Conservation (phyloP, 2,329 filamentous ascomycete species). For the Onygenales sp. region DNA sequence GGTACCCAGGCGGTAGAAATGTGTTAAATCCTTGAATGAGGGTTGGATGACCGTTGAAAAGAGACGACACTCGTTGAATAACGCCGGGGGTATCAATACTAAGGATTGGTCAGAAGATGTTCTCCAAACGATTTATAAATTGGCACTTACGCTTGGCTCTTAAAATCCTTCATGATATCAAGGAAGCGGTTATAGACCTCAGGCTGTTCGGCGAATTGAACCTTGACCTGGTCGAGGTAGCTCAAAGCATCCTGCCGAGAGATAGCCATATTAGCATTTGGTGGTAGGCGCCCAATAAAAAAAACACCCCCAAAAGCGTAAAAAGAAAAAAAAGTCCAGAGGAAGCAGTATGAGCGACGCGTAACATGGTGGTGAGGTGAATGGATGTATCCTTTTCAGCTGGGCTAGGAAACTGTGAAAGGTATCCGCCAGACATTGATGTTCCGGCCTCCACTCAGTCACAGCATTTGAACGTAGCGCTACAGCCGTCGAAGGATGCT, state of each 20-base stretch:
- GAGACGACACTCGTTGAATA: constrained; percentile 88
- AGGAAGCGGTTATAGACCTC: constrained; percentile 96
- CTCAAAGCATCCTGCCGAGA: constrained; percentile 70
- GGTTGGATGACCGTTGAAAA: constrained; percentile 92
- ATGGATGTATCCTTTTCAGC: not conserved
- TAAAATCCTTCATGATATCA: constrained; percentile 99
- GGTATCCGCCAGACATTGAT: too few relatives aligned
- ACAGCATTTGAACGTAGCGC: too few relatives aligned
- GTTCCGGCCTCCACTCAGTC: too few relatives aligned
- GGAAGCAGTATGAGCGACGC: too few relatives aligned
- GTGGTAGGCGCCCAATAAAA: too few relatives aligned
- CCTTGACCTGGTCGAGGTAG: constrained; percentile 96
- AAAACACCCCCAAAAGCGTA: too few relatives aligned
- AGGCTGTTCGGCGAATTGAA: constrained; percentile 91
- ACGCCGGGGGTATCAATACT: constrained; percentile 94
- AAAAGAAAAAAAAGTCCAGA: too few relatives aligned
- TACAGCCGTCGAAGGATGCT: too few relatives aligned
- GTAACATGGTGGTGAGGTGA: not conserved
- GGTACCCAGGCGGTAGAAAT: constrained; percentile 87
- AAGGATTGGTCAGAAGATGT: constrained; percentile 15
- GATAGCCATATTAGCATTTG: constrained; percentile 8
- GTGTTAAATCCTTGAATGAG: constrained; percentile 98
- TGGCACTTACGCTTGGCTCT: constrained; percentile 74
- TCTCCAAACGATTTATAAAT: not conserved
- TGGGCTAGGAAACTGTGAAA: not conserved